phyloP scores from a whole-genome alignment of 495 filamentous ascomycete genomes.

The Tuber borchii region DNA sequence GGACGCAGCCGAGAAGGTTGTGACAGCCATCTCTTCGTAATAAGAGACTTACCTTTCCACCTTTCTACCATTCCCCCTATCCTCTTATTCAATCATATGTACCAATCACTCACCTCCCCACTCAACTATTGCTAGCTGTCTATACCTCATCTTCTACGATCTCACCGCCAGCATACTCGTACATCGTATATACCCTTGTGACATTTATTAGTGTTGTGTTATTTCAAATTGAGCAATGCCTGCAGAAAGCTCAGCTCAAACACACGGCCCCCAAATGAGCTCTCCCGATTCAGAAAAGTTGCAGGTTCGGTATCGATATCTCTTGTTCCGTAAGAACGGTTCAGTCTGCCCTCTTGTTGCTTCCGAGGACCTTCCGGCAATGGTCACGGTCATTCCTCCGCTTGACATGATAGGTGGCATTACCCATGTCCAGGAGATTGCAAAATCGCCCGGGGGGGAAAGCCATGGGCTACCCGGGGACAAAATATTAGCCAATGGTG shows the following conservation, averaged over 20 bases:
- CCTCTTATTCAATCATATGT: not conserved
- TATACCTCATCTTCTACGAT: constrained; percentile 5
- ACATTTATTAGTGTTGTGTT: not conserved
- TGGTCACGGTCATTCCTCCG: constrained; percentile 24
- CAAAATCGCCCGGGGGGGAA: not conserved
- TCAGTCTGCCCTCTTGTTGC: constrained; percentile 23
- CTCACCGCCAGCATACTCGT: constrained; percentile 1
- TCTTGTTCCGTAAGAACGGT: constrained; percentile 22
- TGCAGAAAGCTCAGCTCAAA: constrained; percentile 3
- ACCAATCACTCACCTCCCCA: not conserved
- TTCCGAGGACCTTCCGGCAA: constrained; percentile 16
- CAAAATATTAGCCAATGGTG: not conserved
- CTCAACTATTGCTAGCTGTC: constrained; percentile 10
- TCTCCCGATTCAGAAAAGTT: not conserved
- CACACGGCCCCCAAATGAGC: constrained; percentile 3
- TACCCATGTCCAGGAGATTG: constrained; percentile 27
- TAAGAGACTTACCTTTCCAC: not conserved
- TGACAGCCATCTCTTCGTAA: constrained; percentile 5
- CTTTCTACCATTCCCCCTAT: not conserved
- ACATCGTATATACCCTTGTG: constrained; percentile 4
- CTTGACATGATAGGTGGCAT: constrained; percentile 8
- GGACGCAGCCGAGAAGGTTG: not conserved
- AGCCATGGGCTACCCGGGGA: not conserved
- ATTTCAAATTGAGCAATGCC: constrained; percentile 5
- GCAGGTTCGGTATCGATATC: constrained; percentile 18